A percentile compares a stretch with the other conserved stretches of the same genome.
Evolutionary conservation across 2,329 filamentous ascomycete genomes (phyloP).

Genomic region (Daldinia sp.): DNA sequence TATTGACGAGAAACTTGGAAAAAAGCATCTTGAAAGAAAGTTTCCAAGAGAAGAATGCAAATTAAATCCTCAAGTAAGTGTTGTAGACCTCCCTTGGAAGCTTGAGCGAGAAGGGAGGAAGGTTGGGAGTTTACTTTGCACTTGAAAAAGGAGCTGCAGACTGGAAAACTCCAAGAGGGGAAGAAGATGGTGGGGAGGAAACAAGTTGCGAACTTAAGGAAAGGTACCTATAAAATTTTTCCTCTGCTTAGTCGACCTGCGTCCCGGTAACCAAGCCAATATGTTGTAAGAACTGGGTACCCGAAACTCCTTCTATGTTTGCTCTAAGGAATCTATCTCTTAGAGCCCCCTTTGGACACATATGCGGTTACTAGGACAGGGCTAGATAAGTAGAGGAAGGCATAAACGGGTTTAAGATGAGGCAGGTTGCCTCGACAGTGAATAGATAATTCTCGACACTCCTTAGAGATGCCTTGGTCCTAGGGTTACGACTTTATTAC

Average conservation of each 20-base stretch:
- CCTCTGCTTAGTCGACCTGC: neutral
- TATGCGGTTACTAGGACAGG: neutral
- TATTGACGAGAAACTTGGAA: neutral
- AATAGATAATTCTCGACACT: neutral
- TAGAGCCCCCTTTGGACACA: neutral
- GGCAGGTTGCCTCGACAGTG: neutral
- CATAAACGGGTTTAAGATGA: neutral
- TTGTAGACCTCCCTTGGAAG: neutral
- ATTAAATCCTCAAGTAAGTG: neutral
- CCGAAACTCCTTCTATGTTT: neutral
- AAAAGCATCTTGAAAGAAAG: neutral
- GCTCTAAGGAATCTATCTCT: neutral
- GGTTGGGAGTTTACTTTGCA: neutral
- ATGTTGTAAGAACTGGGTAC: neutral
- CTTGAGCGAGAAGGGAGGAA: neutral
- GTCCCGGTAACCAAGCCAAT: neutral
- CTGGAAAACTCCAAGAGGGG: neutral
- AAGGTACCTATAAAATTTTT: neutral
- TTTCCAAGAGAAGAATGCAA: neutral
- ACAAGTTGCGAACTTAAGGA: neutral
- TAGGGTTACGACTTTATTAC: neutral
- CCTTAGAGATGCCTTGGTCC: neutral
- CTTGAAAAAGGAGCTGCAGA: neutral
- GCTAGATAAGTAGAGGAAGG: neutral
- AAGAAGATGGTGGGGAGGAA: neutral